phyloP scores from a whole-genome alignment of 1,284 basidiomycete species.

The Austroboletus novae-zelandiae region DNA sequence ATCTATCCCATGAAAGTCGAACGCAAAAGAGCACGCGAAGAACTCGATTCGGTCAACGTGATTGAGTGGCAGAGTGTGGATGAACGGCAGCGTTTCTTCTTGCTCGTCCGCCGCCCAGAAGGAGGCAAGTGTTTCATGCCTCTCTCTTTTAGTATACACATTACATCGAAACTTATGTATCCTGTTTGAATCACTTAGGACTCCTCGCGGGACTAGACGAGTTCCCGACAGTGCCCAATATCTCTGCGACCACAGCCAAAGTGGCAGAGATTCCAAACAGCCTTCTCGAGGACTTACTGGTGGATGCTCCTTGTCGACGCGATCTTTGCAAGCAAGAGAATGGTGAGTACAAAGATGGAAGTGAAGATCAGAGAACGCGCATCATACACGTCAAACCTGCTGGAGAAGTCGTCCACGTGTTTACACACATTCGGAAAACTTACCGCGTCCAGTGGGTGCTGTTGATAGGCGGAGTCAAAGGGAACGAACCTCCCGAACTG shows the following conservation, averaged over 20 bases:
- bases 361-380: slow-evolving; percentile 18
- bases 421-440: slow-evolving; percentile 89
- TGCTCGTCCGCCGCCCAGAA: slow-evolving; percentile 80
- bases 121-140: slow-evolving; percentile 53
- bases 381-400: slow-evolving; percentile 49
- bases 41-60: slow-evolving; percentile 83
- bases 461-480: slow-evolving; percentile 46
- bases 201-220: slow-evolving; percentile 86
- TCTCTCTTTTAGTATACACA: not conserved
- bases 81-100: slow-evolving; percentile 52
- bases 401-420: slow-evolving; percentile 78
- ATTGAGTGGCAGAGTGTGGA: slow-evolving; percentile 66
- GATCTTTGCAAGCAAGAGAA: not conserved
- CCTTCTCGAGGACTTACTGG: slow-evolving; percentile 45
- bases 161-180: not conserved
- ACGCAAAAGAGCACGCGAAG: slow-evolving; percentile 82
- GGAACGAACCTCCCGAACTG: slow-evolving; percentile 36
- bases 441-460: slow-evolving; percentile 79
- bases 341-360: not conserved
- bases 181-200: slow-evolving; percentile 47
- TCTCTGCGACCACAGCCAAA: slow-evolving; percentile 38
- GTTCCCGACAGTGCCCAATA: slow-evolving; percentile 65
- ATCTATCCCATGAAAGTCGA: slow-evolving; percentile 86
- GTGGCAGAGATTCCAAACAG: slow-evolving; percentile 38
- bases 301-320: slow-evolving; percentile 18